Conservation (phyloP, 1,139 yeast species). For the Zygoascus meyerae region DNA sequence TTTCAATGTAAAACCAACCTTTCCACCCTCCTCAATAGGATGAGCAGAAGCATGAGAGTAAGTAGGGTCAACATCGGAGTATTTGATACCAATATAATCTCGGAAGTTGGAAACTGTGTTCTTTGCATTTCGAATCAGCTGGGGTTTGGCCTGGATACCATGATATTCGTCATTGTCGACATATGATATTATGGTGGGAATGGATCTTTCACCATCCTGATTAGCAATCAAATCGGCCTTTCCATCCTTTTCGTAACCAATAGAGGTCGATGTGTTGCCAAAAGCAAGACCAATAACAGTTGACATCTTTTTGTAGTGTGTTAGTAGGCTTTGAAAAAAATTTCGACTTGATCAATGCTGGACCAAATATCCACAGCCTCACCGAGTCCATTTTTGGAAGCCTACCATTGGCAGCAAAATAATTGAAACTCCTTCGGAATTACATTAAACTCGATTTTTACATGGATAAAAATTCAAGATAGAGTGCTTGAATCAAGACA, state of each 20-base stretch:
- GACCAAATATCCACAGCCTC: too few relatives aligned
- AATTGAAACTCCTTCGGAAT: too few relatives aligned
- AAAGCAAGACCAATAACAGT: conserved; percentile 91
- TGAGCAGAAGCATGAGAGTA: conserved; percentile 61
- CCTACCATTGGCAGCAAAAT: too few relatives aligned
- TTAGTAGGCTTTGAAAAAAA: conserved; percentile 2
- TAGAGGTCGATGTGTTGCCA: conserved; percentile 94
- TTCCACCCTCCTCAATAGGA: conserved; percentile 66
- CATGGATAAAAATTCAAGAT: too few relatives aligned
- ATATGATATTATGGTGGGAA: conserved; percentile 87
- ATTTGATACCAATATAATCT: conserved; percentile 79
- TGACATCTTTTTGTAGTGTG: conserved; percentile 29
- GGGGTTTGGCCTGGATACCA: conserved; percentile 93
- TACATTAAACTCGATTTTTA: too few relatives aligned
- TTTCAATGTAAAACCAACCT: conserved; percentile 59
- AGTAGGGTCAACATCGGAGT: conserved; percentile 61
- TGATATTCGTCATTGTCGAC: conserved; percentile 95
- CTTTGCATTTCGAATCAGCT: conserved; percentile 81
- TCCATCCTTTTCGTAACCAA: conserved; percentile 89
- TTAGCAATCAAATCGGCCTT: conserved; percentile 96
- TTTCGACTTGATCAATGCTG: neutral
- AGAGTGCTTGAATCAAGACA: too few relatives aligned
- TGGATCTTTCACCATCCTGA: conserved; percentile 98
- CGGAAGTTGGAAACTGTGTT: conserved; percentile 90
- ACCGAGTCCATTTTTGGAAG: too few relatives aligned